phyloP scores from a whole-genome alignment of 768 basidiomycete species.

The Boletus edulis region DNA sequence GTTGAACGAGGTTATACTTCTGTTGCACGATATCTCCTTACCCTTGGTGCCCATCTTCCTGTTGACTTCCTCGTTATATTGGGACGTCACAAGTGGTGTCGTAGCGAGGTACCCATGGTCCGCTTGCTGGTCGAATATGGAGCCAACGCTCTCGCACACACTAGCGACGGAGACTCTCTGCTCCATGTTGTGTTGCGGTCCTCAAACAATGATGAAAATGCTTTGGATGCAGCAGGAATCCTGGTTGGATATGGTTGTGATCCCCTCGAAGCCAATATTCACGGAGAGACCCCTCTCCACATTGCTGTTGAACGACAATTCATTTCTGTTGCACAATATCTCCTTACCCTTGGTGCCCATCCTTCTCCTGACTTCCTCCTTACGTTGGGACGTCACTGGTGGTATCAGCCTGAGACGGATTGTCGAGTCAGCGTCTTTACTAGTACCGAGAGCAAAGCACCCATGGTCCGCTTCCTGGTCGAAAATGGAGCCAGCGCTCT shows the following conservation, averaged over 20 bases:
- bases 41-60: background rate
- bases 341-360: background rate
- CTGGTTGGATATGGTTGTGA: background rate
- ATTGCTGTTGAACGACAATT: background rate
- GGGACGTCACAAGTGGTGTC: background rate
- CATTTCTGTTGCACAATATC: background rate
- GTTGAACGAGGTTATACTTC: background rate
- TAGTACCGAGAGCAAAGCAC: too few species aligned
- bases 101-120: background rate
- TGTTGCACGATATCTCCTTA: background rate
- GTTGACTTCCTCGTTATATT: too few species aligned
- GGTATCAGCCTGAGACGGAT: too few species aligned
- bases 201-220: background rate
- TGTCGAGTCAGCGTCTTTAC: too few species aligned
- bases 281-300: background rate
- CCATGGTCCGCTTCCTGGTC: background rate
- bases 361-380: background rate
- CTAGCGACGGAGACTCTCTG: background rate
- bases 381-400: too few species aligned
- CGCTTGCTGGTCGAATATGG: background rate
- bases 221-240: background rate
- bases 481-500: background rate
- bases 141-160: background rate
- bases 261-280: background rate
- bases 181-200: background rate